Evolutionary conservation across 2,329 filamentous ascomycete species (phyloP), one percentile per base, ranked within the genome.

Genomic region (Pseudogymnoascus sp.): DNA sequence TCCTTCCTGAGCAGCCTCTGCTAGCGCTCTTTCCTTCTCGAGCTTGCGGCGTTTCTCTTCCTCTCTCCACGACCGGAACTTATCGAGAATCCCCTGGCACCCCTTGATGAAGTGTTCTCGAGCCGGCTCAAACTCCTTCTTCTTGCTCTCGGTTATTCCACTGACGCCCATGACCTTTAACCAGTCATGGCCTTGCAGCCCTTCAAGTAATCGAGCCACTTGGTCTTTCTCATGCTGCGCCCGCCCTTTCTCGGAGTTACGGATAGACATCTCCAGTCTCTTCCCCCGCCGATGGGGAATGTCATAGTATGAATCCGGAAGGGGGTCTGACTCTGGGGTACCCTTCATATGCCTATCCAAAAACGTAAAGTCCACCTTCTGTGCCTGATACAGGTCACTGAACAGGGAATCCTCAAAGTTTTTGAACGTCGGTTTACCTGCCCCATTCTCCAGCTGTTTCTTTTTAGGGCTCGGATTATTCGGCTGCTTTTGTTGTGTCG

Each of bases 101-200:
- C 96, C 91, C 63, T 82, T 84, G 69, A 97, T 89, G 72, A 97
- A 96, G 73, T 93, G 87, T 65, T 88, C 83, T 28, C 95, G 85
- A 65, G 95, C 95, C 2, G 89, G 87, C 75, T 96, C 91, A 75
- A 91, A 97, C 31, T 88, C 84, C 74, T 89, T 95, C 76, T 91
- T 93, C 71, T 91, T 90, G 22, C 86, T 86, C 71, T 97, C 93
- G 0, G 91, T 96, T 38, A 71, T 78, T 19, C 84, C 91, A 67
- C 87, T 93, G 35, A 98, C 89, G 26, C 93, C 95, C 86, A 99
- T 92, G 3, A 93, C 84, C 65, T 90, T 88, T 63, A 97, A 80
- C 95, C 95, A 99, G 75, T 98, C 95, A 64, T 90, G 91, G 2
- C 93, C 90, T 73, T 91, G 89, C 1, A 99, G 82, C 16, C 91